Base-by-base conservation (phyloP, 768 basidiomycete genomes). In the Lactarius deliciosus region DNA sequence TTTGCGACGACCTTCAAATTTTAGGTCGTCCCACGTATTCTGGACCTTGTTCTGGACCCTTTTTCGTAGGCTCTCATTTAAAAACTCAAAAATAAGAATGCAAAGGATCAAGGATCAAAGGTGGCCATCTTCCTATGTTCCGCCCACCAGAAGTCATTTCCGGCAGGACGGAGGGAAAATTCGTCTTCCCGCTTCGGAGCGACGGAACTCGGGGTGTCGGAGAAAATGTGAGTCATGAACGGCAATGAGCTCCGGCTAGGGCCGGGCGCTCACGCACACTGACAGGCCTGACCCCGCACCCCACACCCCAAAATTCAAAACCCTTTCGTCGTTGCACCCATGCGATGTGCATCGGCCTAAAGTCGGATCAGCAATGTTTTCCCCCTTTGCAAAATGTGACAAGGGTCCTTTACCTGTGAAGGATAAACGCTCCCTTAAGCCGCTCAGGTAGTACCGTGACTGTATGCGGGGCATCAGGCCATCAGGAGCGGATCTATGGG, bases 51-150 rank as follows among this genome's bases (percentile, higher is more conserved):
- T 13, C 18, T n/a, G n/a, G n/a, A n/a, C n/a, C n/a, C n/a, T 8
- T 25, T 8, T 50, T 10, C 22, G 22, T n/a, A 7, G 11, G 22
- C 11, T 13, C 25, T 53, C 50, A 28, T 50, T 22, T 47, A 25
- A 47, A 57, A 64, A 64, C 61, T 32, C 53, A 55, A 40, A 62
- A 20, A 54, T 5, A 34, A 38, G 18, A 32, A 25, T 7, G 41
- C 28, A 41, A 38, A 32, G 56, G 13, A 32, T n/a, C 38, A 40
- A 40, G 5, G 38, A 38, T 38, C 45, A 20, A n/a, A 45, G 45
- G 10, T 47, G 18, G 16, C 36, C 15, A 40, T 40, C 20, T 45
- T 45, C 45, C n/a, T n/a, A 50, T n/a, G 47, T 11, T 18, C 47
- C 22, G n/a, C 45, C 45, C 10, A 50, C 47, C 22, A 22, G 22